phyloP scores from a whole-genome alignment of 768 basidiomycete genomes.

The Naganishia onofrii region DNA sequence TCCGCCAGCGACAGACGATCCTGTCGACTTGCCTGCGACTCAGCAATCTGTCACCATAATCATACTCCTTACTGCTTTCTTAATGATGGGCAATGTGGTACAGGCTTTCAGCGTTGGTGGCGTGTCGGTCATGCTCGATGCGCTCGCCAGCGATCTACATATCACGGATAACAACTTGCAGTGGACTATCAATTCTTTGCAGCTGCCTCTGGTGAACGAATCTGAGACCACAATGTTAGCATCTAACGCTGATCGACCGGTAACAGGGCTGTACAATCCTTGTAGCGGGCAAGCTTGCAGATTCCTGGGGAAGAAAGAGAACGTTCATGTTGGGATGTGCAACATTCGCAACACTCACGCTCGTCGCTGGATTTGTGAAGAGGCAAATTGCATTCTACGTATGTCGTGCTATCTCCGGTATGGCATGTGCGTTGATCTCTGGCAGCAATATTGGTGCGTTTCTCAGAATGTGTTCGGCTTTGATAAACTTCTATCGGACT shows the following conservation, averaged over 20 bases:
- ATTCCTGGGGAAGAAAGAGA: not conserved
- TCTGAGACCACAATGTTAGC: not conserved
- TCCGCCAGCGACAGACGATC: no score
- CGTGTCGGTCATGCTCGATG: not conserved
- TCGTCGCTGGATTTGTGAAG: not conserved
- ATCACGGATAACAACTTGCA: constrained; percentile 5
- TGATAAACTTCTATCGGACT: not conserved
- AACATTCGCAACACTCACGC: not conserved
- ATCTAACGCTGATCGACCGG: not conserved
- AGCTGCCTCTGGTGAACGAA: not conserved
- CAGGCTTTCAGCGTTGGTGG: not conserved
- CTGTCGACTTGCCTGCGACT: no score
- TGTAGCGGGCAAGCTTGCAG: not conserved
- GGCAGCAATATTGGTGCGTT: not conserved
- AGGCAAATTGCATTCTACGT: not conserved
- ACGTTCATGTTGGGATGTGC: constrained; percentile 25
- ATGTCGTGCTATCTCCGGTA: not conserved
- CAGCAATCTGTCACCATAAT: not conserved
- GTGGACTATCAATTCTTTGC: not conserved
- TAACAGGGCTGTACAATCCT: not conserved
- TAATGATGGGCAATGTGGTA: not conserved
- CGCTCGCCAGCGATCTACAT: not conserved
- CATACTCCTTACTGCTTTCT: not conserved
- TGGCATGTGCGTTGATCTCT: not conserved
- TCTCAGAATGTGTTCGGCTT: not conserved